A percentile compares a stretch with the other conserved stretches of the same genome.
Conservation (phyloP, 192 early-diverging fungal genomes). For the Pilaira anomala region DNA sequence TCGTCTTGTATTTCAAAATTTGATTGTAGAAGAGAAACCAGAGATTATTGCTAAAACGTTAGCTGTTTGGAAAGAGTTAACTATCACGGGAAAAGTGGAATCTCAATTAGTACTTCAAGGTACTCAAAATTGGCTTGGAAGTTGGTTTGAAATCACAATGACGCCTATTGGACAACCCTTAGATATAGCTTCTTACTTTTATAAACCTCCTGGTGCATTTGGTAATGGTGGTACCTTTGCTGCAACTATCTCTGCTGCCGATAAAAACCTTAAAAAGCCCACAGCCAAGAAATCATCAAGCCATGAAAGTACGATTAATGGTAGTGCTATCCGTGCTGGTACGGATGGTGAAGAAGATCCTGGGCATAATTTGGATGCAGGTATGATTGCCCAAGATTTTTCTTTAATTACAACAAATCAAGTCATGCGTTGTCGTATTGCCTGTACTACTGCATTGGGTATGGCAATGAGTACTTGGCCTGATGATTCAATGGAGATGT, state of each 20-base stretch:
- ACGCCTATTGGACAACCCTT: slow-evolving; percentile 87
- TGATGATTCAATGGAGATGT: slow-evolving; percentile 40
- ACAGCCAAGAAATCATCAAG: not conserved
- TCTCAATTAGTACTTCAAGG: slow-evolving; percentile 27
- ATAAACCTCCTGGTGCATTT: slow-evolving; percentile 44
- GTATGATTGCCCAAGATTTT: slow-evolving; percentile 91
- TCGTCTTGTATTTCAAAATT: slow-evolving; percentile 85
- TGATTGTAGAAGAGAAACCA: slow-evolving; percentile 81
- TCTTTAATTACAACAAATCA: slow-evolving; percentile 72
- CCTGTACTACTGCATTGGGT: slow-evolving; percentile 77
- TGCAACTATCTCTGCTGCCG: no score
- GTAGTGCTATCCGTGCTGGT: not conserved
- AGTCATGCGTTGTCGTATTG: slow-evolving; percentile 78
- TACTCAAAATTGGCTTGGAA: slow-evolving; percentile 35
- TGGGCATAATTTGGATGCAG: slow-evolving; percentile 77
- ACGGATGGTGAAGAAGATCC: slow-evolving; percentile 33
- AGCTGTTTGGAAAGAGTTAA: slow-evolving; percentile 66
- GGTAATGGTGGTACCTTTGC: slow-evolving; percentile 29
- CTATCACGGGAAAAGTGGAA: slow-evolving; percentile 19
- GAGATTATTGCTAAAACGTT: slow-evolving; percentile 60
- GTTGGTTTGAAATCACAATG: slow-evolving; percentile 71
- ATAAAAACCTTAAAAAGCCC: not conserved
- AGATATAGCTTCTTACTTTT: slow-evolving; percentile 45
- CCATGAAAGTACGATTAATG: slow-evolving; percentile 5
- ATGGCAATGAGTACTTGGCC: slow-evolving; percentile 62